Base-by-base conservation (phyloP, 306 rosid genomes). In the Gastrolobium bilobum region DNA sequence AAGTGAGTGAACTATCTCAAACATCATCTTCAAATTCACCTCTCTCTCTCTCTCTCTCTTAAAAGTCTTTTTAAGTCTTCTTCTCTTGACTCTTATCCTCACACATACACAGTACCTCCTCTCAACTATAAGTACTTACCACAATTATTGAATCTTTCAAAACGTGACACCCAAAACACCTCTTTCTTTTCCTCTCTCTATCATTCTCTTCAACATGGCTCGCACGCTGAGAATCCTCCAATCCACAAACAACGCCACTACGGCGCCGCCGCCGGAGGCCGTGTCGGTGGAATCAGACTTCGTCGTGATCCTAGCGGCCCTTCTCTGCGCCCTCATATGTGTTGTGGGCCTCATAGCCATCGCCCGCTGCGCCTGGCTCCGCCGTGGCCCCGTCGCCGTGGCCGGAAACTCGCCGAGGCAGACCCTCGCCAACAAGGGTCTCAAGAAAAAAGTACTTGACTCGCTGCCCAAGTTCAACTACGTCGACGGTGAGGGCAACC, bases 281-380 rank as follows among this genome's bases (percentile, higher is more conserved):
- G 83, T 79, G 3, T 68, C 84, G 0, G 37, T 86, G 42, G 92
- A 91, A 58, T 91, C 93, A 0, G 93, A 91, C 85, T 86, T 89
- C 58, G 97, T 91, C 2, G 93, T 91, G 3, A 88, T 91, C 75
- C 89, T 91, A 0, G 97, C 97, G 0, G 91, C 97, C 0, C 83
- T 91, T 4, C 89, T 91, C 4, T 91, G 97, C 81, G 94, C 97
- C 8, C 88, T 92, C 44, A 86, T 92, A n/a, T 90, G 92, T 77
- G 86, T 88, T 10, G 90, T 92, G 3, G 96, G 96, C 7, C 86
- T 92, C 10, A 68, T 87, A 6, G 96, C 97, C 29, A 89, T 92
- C 15, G 93, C 87, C 2, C 90, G 94, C 30, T 93, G 96, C 59
- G 81, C 97, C 2, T 93, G 96, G 96, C 84, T 90, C 59, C 90